Conservation (phyloP, 257 asterid species). For the Knoxia roxburghii region DNA sequence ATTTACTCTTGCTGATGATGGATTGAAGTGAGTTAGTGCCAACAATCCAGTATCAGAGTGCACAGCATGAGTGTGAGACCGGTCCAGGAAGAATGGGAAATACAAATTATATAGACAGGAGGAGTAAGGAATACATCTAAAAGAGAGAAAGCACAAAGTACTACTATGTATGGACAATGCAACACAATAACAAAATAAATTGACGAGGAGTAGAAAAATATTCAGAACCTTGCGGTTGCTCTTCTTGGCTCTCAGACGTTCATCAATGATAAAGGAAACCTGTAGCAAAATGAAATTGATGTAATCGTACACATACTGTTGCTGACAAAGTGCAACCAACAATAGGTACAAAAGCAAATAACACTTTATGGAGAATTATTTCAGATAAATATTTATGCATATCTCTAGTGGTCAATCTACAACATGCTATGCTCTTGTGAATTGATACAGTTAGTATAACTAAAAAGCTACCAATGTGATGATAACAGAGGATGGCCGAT, state of each 20-base stretch:
- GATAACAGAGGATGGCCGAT: background rate
- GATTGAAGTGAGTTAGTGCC: background rate
- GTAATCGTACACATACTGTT: background rate
- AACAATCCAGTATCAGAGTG: background rate
- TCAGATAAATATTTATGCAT: too few species aligned
- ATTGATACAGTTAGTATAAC: too few species aligned
- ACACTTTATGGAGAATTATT: too few species aligned
- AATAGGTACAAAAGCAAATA: too few species aligned
- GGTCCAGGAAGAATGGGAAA: background rate
- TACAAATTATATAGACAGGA: background rate
- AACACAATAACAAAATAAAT: background rate
- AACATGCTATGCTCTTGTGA: too few species aligned
- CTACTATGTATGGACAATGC: background rate
- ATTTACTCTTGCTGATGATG: background rate
- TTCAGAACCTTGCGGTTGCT: slow-evolving; percentile 65
- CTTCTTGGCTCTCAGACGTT: slow-evolving; percentile 70
- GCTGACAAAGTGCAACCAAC: background rate
- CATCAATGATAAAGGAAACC: slow-evolving; percentile 86
- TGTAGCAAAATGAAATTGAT: slow-evolving; percentile 30
- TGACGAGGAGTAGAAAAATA: background rate
- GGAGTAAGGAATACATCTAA: too few species aligned
- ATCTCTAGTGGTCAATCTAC: too few species aligned
- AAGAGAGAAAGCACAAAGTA: too few species aligned
- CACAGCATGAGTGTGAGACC: background rate
- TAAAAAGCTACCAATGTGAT: too few species aligned